A percentile compares a stretch with the other conserved stretches of the same genome.
Evolutionary conservation across 106 monocot genomes (phyloP).

Genomic region (Acorus calamus): DNA sequence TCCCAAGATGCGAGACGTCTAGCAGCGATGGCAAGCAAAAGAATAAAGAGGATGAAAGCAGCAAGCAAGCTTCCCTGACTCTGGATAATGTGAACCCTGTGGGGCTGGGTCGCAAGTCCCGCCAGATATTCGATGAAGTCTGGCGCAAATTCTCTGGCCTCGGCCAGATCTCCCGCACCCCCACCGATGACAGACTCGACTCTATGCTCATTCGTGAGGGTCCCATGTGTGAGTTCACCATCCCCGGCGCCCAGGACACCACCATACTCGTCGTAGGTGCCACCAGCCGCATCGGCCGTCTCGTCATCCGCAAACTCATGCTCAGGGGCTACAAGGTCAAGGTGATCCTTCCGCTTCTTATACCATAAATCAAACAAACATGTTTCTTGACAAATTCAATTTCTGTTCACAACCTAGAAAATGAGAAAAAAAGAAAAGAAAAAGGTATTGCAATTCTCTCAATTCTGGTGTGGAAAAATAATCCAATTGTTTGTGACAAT

Average conservation of each 20-base stretch:
- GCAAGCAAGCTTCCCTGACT: constrained; percentile 13
- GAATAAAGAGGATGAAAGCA: neutral
- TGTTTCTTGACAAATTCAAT: no score
- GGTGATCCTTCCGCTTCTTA: constrained; percentile 22
- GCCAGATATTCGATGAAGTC: constrained; percentile 94
- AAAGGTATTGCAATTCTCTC: no score
- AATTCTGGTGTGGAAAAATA: no score
- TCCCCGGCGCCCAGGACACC: constrained; percentile 89
- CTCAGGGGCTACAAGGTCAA: constrained; percentile 91
- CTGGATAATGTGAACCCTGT: constrained; percentile 91
- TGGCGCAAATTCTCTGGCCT: constrained; percentile 95
- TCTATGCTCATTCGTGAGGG: constrained; percentile 36
- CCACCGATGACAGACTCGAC: constrained; percentile 42
- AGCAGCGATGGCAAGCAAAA: neutral
- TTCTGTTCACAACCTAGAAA: no score
- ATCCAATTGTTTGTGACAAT: neutral
- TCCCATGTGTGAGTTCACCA: constrained; percentile 90
- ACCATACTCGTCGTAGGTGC: constrained; percentile 87
- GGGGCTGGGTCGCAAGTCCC: constrained; percentile 69
- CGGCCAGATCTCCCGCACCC: constrained; percentile 76
- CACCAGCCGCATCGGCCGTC: constrained; percentile 86
- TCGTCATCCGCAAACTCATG: constrained; percentile 88
- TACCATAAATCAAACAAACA: no score
- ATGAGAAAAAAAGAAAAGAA: no score
- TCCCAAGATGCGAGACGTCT: neutral